These are phyloP conservation scores for Crotalaria pallida DNA, from an alignment of 306 rosid species.

Conservation along the genomic window DNA sequence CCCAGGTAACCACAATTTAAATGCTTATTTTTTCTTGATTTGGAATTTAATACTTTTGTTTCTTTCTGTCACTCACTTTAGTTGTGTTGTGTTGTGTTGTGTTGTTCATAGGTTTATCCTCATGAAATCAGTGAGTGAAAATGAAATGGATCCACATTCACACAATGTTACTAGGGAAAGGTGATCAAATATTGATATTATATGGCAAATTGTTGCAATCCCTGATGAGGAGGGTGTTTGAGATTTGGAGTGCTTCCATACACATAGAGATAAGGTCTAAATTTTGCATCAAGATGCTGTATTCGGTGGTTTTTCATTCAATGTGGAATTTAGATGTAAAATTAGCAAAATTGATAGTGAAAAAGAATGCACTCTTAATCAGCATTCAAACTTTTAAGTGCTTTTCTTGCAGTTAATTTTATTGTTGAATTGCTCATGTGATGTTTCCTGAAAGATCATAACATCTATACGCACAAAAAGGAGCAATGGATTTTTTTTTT, in stretches of 20 bases:
- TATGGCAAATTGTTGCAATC: background rate
- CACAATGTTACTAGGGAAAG: background rate
- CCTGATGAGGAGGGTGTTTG: background rate
- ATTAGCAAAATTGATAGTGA: background rate
- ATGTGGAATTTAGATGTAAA: background rate
- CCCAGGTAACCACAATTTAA: constrained; percentile 38
- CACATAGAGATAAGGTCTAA: background rate
- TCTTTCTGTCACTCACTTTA: background rate
- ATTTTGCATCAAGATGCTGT: background rate
- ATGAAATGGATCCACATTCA: constrained; percentile 5
- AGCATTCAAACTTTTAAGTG: background rate
- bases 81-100: background rate
- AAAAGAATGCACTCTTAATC: background rate
- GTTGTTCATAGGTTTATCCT: constrained; percentile 47
- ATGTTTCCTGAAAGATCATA: too few relatives aligned
- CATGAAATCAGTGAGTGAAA: background rate
- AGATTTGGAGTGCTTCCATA: background rate
- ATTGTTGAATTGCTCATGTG: background rate
- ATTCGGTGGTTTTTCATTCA: background rate
- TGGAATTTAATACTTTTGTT: background rate
- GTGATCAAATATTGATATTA: background rate
- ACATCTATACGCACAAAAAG: too few relatives aligned
- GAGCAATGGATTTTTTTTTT: too few relatives aligned
- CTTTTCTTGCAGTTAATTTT: background rate
- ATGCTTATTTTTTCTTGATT: background rate